phyloP scores from a whole-genome alignment of 2,329 filamentous ascomycete species.

The Parascedosporium putredinis region DNA sequence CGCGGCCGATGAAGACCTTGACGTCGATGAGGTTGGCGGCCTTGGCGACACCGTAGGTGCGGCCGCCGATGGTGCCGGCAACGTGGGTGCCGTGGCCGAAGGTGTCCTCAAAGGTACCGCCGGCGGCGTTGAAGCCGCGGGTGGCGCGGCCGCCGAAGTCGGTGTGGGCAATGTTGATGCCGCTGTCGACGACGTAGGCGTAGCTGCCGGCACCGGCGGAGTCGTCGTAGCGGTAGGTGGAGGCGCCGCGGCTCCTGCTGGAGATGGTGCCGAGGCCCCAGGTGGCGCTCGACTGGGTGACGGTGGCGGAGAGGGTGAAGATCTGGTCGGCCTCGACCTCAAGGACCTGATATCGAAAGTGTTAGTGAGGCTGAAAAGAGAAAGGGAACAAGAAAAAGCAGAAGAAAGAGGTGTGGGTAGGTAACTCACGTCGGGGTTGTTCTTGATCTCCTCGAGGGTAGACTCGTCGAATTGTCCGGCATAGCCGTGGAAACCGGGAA shows the following conservation, averaged over 20 bases:
- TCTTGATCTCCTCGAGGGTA: constrained; percentile 12
- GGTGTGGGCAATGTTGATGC: constrained; percentile 15
- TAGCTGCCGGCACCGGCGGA: constrained; percentile 15
- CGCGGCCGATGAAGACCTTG: constrained; percentile 30
- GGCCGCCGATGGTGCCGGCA: constrained; percentile 24
- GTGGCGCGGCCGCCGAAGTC: constrained; percentile 16
- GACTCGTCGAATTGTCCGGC: constrained; percentile 10
- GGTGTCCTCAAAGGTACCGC: constrained; percentile 18
- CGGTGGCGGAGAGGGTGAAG: constrained; percentile 3
- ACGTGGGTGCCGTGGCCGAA: constrained; percentile 33
- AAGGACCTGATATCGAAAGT: neutral
- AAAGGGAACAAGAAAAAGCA: no score
- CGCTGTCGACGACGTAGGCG: constrained; percentile 18
- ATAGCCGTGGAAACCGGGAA: constrained; percentile 11
- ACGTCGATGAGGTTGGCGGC: constrained; percentile 31
- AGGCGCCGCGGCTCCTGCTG: constrained; percentile 16
- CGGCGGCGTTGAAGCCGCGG: constrained; percentile 17
- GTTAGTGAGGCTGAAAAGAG: neutral
- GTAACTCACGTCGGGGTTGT: constrained; percentile 2
- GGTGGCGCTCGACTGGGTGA: constrained; percentile 19
- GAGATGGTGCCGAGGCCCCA: constrained; percentile 25
- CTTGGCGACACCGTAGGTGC: constrained; percentile 30
- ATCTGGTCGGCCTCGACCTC: constrained; percentile 7
- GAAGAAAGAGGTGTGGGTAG: neutral
- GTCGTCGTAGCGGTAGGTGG: constrained; percentile 15